These are phyloP conservation scores for Botryotinia convoluta DNA, from an alignment of 2,329 filamentous ascomycete species.

Conservation along the genomic window DNA sequence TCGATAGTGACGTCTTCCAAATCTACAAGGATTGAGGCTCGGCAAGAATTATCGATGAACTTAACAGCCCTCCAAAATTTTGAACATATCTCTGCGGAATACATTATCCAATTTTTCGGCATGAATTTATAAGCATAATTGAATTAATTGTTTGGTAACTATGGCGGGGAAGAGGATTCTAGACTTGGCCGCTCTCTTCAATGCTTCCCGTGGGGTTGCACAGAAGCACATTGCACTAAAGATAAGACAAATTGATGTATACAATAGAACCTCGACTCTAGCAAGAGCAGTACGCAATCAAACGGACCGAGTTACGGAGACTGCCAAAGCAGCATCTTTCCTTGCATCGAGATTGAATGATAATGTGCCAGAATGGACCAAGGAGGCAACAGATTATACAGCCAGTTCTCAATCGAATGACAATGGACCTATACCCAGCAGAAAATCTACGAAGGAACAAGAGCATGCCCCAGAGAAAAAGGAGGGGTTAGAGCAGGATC, in stretches of 20 bases:
- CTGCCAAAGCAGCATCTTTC: conserved; percentile 57
- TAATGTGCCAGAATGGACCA: conserved; percentile 34
- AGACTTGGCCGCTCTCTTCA: conserved; percentile 68
- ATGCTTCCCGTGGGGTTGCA: conserved; percentile 67
- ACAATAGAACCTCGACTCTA: conserved; percentile 61
- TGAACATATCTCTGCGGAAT: background rate
- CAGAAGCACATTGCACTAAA: conserved; percentile 59
- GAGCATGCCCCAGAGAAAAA: conserved; percentile 25
- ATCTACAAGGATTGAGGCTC: conserved; percentile 15
- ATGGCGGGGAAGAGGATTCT: conserved; percentile 63
- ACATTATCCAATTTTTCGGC: background rate
- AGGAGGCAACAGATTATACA: conserved; percentile 25
- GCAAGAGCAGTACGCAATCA: conserved; percentile 61
- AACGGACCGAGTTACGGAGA: conserved; percentile 59
- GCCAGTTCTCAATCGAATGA: conserved; percentile 26
- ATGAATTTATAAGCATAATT: conserved; percentile 27
- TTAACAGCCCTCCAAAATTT: background rate
- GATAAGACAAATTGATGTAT: conserved; percentile 58
- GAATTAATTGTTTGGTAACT: conserved; percentile 13
- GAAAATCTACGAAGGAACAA: conserved; percentile 35
- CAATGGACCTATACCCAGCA: conserved; percentile 29
- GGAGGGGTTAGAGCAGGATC: conserved; percentile 48
- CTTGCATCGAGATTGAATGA: conserved; percentile 58
- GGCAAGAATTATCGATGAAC: conserved; percentile 5
- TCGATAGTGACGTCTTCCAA: conserved; percentile 1